Evolutionary conservation across 2,329 filamentous ascomycete genomes (phyloP), one percentile per base, ranked within the genome.

Genomic region (Pseudogymnoascus sp.): DNA sequence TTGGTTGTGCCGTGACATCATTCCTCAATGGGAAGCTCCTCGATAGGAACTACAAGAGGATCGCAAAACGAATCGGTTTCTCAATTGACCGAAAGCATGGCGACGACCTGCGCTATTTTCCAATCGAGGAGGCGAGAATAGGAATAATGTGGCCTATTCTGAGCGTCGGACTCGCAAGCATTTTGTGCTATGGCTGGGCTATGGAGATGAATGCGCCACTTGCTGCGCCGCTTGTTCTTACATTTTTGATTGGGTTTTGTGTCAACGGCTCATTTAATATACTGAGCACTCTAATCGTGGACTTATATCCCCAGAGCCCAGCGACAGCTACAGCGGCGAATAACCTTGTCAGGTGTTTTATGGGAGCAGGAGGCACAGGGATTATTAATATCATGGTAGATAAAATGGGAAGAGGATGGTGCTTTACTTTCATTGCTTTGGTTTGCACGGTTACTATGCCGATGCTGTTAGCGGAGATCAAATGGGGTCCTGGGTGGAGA

Each of bases 1-100:
- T 59, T 38, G 61, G 61, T 50, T 64, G 47, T n/a, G 13, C 59
- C 6, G 26, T 61, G 8, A 40, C 59, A 82, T 0, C 62, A 79
- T 85, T 71, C 26, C 71, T 73, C n/a, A 82, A 84, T 65, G 88
- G 90, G 4, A 74, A 74, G 35, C 65, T 85, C 7, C 72, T 86
- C 0, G 85, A 87, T 60, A 63, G 83, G 79, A 92, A 92, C 72
- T 96, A 90, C 73, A 80, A 85, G 6, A 82, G 88, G 40, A 81
- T 86, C 56, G 88, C 89, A 1, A 79, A 77, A 59, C 79, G 80
- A 33, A 76, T 87, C 14, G 85, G 85, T 5, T 78, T 91, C 64
- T 76, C 59, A 1, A 75, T 82, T 59, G 75, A 75, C 56, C 76
- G 73, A 65, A 78, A 75, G 56, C 76, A 76, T 50, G 74, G 79